Evolutionary conservation across 2,329 filamentous ascomycete genomes (phyloP).

Genomic region (Escovopsis sp.): DNA sequence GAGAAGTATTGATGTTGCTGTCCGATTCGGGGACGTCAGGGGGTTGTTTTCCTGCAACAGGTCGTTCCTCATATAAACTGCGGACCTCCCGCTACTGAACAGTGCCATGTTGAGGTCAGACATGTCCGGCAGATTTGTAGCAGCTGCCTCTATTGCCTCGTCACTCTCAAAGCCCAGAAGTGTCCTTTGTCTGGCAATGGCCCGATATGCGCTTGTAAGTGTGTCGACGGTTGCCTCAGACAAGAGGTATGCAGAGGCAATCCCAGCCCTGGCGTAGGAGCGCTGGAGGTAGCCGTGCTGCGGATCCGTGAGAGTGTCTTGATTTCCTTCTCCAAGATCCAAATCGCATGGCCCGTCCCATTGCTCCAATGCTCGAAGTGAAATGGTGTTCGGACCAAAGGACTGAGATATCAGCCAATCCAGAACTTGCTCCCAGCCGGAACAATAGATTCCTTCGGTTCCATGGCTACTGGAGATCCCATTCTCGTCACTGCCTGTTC

Average conservation of each 20-base stretch:
- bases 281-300: slow-evolving; percentile 44
- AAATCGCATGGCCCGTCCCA: slow-evolving; percentile 63
- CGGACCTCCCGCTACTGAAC: slow-evolving; percentile 12
- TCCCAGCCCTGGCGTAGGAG: slow-evolving; percentile 51
- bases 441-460: slow-evolving; percentile 24
- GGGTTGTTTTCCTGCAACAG: slow-evolving; percentile 46
- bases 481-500: slow-evolving; percentile 1
- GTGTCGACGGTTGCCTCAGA: slow-evolving; percentile 43
- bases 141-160: neutral
- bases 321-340: slow-evolving; percentile 47
- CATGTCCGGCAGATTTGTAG: slow-evolving; percentile 13
- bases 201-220: slow-evolving; percentile 43
- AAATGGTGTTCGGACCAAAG: slow-evolving; percentile 43
- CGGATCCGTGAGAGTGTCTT: slow-evolving; percentile 43
- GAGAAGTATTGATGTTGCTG: slow-evolving; percentile 44
- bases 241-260: slow-evolving; percentile 55
- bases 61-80: slow-evolving; percentile 21
- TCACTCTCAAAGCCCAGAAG: slow-evolving; percentile 41
- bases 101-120: slow-evolving; percentile 16
- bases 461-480: slow-evolving; percentile 7
- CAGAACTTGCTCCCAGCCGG: slow-evolving; percentile 56
- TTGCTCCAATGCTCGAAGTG: slow-evolving; percentile 48
- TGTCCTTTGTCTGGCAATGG: slow-evolving; percentile 38
- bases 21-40: slow-evolving; percentile 45
- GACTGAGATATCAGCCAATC: slow-evolving; percentile 52